Evolutionary conservation across 176 grass and related monocot species (phyloP).

Genomic region (Zizania latifolia): DNA sequence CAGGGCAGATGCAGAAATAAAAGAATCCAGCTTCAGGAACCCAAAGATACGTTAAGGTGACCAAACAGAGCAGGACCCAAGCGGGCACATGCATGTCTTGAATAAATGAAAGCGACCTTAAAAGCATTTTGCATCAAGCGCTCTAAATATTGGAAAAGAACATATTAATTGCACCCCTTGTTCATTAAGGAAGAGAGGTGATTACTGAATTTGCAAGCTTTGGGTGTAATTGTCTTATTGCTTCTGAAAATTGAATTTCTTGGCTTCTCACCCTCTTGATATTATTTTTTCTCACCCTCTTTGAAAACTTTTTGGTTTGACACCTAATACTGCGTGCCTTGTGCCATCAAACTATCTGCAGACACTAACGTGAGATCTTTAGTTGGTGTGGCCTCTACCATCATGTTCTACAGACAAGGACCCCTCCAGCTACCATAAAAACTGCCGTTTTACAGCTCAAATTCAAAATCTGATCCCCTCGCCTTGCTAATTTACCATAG

Average conservation of each 20-base stretch:
- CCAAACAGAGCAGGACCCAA: constrained; percentile 1
- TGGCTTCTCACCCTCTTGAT: neutral
- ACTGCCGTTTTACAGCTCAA: neutral
- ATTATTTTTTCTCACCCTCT: neutral
- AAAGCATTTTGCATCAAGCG: constrained; percentile 6
- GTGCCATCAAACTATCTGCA: constrained; percentile 13
- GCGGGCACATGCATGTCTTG: neutral
- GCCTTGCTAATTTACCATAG: neutral
- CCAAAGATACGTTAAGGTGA: neutral
- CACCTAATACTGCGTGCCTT: constrained; percentile 5
- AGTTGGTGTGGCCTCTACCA: neutral
- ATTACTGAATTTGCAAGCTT: neutral
- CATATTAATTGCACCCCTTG: neutral
- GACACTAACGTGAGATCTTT: neutral
- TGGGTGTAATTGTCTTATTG: neutral
- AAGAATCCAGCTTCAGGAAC: constrained; percentile 19
- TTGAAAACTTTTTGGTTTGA: neutral
- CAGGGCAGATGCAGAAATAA: constrained; percentile 17
- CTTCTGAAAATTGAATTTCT: neutral
- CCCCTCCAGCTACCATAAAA: neutral
- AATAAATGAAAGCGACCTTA: neutral
- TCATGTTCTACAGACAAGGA: neutral
- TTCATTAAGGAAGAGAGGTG: neutral
- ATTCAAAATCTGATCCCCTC: neutral
- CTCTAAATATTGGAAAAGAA: neutral